Percentiles rank a stretch among this genome's conserved stretches.
Conservation (phyloP, 2,329 filamentous ascomycete species). For the Talaromyces sp. region DNA sequence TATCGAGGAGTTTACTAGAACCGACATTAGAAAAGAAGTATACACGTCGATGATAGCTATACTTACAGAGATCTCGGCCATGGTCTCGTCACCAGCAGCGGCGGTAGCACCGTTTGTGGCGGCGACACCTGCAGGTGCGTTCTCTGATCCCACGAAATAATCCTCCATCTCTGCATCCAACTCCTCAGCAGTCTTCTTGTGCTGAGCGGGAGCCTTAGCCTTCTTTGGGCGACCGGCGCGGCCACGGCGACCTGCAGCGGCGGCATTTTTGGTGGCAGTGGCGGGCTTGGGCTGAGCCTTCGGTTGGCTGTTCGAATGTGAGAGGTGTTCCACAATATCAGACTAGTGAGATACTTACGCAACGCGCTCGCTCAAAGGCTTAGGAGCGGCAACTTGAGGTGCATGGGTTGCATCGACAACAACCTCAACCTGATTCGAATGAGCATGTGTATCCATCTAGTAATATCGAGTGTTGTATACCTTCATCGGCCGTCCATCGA, state of each 20-base stretch:
- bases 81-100: slow-evolving; percentile 51
- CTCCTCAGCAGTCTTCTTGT: slow-evolving; percentile 89
- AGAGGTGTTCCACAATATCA: slow-evolving; percentile 18
- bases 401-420: slow-evolving; percentile 74
- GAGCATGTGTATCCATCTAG: slow-evolving; percentile 6
- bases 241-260: slow-evolving; percentile 46
- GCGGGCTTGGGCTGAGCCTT: slow-evolving; percentile 80
- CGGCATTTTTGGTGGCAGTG: slow-evolving; percentile 64
- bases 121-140: slow-evolving; percentile 39
- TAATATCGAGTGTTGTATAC: slow-evolving; percentile 47
- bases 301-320: slow-evolving; percentile 47
- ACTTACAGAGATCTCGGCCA: slow-evolving; percentile 56
- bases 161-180: slow-evolving; percentile 97
- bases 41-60: not conserved
- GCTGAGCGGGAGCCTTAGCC: slow-evolving; percentile 61
- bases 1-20: slow-evolving; percentile 9
- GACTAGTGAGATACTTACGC: slow-evolving; percentile 50
- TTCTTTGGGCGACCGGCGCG: slow-evolving; percentile 49
- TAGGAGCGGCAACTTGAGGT: slow-evolving; percentile 64
- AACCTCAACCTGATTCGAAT: slow-evolving; percentile 70
- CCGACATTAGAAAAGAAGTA: not conserved
- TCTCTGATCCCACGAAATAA: slow-evolving; percentile 65
- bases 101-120: slow-evolving; percentile 47
- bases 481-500: slow-evolving; percentile 89
- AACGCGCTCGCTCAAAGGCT: slow-evolving; percentile 79